A percentile compares a stretch with the other conserved stretches of the same genome.
Conservation (phyloP, 1,284 basidiomycete genomes). For the Ganoderma boninense region DNA sequence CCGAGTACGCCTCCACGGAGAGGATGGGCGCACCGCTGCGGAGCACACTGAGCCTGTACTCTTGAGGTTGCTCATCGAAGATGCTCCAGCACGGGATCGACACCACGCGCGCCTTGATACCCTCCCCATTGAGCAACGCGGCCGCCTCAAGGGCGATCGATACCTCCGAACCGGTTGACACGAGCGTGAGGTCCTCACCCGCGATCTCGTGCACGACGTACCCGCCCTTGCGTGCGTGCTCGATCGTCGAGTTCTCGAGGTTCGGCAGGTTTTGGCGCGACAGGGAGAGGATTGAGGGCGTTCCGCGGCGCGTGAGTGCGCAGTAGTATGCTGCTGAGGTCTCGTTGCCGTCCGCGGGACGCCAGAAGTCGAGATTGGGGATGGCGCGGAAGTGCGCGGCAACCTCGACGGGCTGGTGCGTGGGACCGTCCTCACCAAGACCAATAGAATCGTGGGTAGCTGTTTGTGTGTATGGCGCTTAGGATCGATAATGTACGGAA, state of each 20-base stretch:
- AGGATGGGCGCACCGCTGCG: constrained; percentile 91
- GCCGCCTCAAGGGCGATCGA: constrained; percentile 88
- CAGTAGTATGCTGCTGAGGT: constrained; percentile 90
- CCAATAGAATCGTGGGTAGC: constrained; percentile 92
- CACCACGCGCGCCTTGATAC: constrained; percentile 86
- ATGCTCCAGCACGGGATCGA: constrained; percentile 91
- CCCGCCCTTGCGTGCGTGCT: constrained; percentile 86
- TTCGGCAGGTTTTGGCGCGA: constrained; percentile 95
- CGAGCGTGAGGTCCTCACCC: constrained; percentile 85
- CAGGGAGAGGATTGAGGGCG: constrained; percentile 89
- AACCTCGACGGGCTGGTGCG: constrained; percentile 95
- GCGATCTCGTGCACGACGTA: constrained; percentile 89
- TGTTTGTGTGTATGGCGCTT: constrained; percentile 38
- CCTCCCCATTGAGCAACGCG: constrained; percentile 76
- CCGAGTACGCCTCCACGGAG: constrained; percentile 87
- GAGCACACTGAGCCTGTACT: constrained; percentile 87
- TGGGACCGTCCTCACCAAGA: constrained; percentile 95
- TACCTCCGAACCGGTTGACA: constrained; percentile 91
- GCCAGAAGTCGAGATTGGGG: constrained; percentile 93
- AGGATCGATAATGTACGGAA: neutral
- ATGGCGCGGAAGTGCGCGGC: constrained; percentile 87
- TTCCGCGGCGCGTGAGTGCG: constrained; percentile 76
- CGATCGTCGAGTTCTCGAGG: constrained; percentile 88
- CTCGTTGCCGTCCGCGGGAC: constrained; percentile 95
- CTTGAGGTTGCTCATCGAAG: constrained; percentile 85